These are phyloP conservation scores for Guillardia theta DNA, from an alignment of 78 protist genomes.

Conservation along the genomic window DNA sequence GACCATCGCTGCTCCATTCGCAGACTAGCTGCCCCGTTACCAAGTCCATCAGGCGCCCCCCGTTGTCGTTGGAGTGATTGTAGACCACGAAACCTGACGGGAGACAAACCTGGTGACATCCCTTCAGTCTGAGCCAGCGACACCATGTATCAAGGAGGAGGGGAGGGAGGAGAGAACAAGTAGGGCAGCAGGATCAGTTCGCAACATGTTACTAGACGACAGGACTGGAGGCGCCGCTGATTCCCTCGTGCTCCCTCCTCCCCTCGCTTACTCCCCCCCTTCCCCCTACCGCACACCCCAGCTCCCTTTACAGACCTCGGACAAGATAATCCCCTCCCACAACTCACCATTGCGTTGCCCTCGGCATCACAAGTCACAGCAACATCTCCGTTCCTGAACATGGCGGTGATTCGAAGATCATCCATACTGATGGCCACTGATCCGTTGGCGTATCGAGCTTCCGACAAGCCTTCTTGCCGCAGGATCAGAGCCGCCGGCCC, in stretches of 20 bases:
- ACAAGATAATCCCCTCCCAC: too few species aligned
- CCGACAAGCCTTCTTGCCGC: not conserved
- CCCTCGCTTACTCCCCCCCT: too few species aligned
- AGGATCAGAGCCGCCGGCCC: not conserved
- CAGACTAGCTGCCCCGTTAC: not conserved
- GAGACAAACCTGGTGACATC: too few species aligned
- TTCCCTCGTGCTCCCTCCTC: too few species aligned
- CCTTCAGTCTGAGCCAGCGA: too few species aligned
- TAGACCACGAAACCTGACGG: not conserved
- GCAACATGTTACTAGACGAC: too few species aligned
- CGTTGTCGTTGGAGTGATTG: not conserved
- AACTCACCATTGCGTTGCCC: not conserved
- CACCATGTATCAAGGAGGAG: too few species aligned
- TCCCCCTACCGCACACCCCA: too few species aligned
- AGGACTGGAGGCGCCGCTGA: too few species aligned
- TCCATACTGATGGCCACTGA: not conserved
- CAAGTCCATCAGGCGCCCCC: not conserved
- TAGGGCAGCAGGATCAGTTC: too few species aligned
- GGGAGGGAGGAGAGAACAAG: too few species aligned
- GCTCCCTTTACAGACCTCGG: too few species aligned
- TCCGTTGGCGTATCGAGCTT: not conserved
- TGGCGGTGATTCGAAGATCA: not conserved
- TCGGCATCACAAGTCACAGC: not conserved
- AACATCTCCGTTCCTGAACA: not conserved
- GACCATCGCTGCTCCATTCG: not conserved